Evolutionary conservation across 768 basidiomycete genomes (phyloP).

Genomic region (Cyclocybe cylindracea): DNA sequence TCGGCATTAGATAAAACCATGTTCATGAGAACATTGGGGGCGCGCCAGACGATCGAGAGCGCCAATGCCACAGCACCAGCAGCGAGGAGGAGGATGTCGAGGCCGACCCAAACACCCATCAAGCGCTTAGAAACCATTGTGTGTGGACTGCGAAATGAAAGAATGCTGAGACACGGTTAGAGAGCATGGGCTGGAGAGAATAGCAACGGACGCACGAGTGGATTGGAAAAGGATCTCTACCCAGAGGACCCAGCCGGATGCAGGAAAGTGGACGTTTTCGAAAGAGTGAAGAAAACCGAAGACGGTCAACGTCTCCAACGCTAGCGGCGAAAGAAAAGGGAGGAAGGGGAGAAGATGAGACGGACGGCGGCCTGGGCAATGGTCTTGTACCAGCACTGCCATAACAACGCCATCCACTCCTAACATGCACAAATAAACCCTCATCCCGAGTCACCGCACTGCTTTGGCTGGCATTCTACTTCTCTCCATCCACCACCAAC

Average conservation of each 20-base stretch:
- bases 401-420: too few relatives aligned
- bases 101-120: constrained; percentile 69
- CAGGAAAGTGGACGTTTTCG: constrained; percentile 27
- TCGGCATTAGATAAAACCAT: constrained; percentile 61
- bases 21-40: constrained; percentile 70
- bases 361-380: neutral
- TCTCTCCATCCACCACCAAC: constrained; percentile 15
- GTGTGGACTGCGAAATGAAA: constrained; percentile 15
- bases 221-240: constrained; percentile 10
- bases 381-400: too few relatives aligned
- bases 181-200: neutral
- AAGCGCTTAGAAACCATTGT: constrained; percentile 75
- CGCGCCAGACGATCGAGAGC: constrained; percentile 72
- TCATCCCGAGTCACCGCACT: constrained; percentile 1
- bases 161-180: constrained; percentile 6
- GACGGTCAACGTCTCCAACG: constrained; percentile 75
- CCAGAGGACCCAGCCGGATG: constrained; percentile 4
- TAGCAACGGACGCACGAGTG: constrained; percentile 14
- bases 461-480: constrained; percentile 9
- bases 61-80: constrained; percentile 66
- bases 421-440: too few relatives aligned
- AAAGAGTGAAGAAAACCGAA: constrained; percentile 39
- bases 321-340: constrained; percentile 39
- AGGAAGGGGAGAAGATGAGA: constrained; percentile 21
- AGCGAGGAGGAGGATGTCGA: constrained; percentile 70